Evolutionary conservation across 1,284 basidiomycete species (phyloP).

Genomic region (Entoloma clypeatum): DNA sequence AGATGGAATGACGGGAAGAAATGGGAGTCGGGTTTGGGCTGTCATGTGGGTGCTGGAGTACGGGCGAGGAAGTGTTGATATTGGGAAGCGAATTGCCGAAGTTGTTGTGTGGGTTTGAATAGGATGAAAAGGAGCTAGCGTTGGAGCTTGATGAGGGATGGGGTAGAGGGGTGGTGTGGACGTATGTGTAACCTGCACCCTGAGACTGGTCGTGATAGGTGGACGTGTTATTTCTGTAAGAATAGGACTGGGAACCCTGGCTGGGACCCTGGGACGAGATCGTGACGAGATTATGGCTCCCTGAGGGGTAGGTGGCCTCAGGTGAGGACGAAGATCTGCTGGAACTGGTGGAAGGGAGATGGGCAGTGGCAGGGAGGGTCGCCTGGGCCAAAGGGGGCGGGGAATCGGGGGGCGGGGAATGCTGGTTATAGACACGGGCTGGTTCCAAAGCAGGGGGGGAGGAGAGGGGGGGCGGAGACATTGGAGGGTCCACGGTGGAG

Average conservation of each 20-base stretch:
- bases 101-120: slow-evolving; percentile 29
- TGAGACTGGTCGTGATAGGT: slow-evolving; percentile 48
- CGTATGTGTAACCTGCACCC: slow-evolving; percentile 38
- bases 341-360: slow-evolving; percentile 30
- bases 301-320: slow-evolving; percentile 36
- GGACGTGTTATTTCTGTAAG: slow-evolving; percentile 35
- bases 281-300: slow-evolving; percentile 27
- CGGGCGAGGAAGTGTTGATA: slow-evolving; percentile 22
- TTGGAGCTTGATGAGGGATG: slow-evolving; percentile 23
- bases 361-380: slow-evolving; percentile 37
- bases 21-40: slow-evolving; percentile 27
- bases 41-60: slow-evolving; percentile 21
- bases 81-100: slow-evolving; percentile 25
- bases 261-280: slow-evolving; percentile 24
- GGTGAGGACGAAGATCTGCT: slow-evolving; percentile 42
- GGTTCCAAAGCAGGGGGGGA: slow-evolving; percentile 47
- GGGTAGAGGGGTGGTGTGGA: slow-evolving; percentile 40
- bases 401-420: slow-evolving; percentile 35
- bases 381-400: slow-evolving; percentile 47
- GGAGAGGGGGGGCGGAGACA: slow-evolving; percentile 30
- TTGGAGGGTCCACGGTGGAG: slow-evolving; percentile 19
- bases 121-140: slow-evolving; percentile 29
- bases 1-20: slow-evolving; percentile 41
- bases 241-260: slow-evolving; percentile 26
- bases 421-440: slow-evolving; percentile 34